Percentiles rank a stretch among this genome's conserved stretches.
Evolutionary conservation across 2,329 filamentous ascomycete species (phyloP).

Genomic region (Grosmannia serpens): DNA sequence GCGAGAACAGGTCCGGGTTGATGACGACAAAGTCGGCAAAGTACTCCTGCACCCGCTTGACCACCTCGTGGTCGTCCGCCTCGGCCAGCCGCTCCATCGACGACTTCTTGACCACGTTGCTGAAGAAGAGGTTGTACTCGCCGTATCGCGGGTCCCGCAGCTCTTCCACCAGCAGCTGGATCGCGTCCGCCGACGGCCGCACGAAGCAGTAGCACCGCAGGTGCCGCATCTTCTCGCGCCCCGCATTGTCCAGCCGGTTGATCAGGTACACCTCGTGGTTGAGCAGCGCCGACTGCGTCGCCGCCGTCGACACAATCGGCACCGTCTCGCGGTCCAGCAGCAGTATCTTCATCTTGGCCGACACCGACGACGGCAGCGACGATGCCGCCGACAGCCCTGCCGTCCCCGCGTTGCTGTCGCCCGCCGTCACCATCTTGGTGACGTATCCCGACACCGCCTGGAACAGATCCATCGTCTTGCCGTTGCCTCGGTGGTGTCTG

Average conservation of each 20-base stretch:
- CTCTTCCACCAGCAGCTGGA: conserved; percentile 90
- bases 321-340: conserved; percentile 90
- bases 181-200: conserved; percentile 81
- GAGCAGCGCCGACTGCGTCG: conserved; percentile 87
- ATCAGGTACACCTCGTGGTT: conserved; percentile 98
- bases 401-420: conserved; percentile 51
- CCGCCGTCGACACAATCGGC: conserved; percentile 84
- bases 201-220: conserved; percentile 88
- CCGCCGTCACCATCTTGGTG: conserved; percentile 84
- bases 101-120: conserved; percentile 95
- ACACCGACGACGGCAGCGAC: conserved; percentile 35
- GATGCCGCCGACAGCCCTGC: conserved; percentile 52
- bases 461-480: conserved; percentile 69
- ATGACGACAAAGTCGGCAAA: conserved; percentile 94
- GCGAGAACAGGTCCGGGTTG: conserved; percentile 84
- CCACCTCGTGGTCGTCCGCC: conserved; percentile 94
- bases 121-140: conserved; percentile 95
- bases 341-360: conserved; percentile 96
- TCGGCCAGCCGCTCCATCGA: conserved; percentile 87
- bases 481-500: conserved; percentile 13
- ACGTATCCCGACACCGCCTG: conserved; percentile 91
- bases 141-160: conserved; percentile 93
- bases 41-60: conserved; percentile 86
- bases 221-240: conserved; percentile 95
- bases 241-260: conserved; percentile 82